These are phyloP conservation scores for Ophiostoma fasciatum DNA, from an alignment of 2,329 filamentous ascomycete genomes.

Conservation along the genomic window DNA sequence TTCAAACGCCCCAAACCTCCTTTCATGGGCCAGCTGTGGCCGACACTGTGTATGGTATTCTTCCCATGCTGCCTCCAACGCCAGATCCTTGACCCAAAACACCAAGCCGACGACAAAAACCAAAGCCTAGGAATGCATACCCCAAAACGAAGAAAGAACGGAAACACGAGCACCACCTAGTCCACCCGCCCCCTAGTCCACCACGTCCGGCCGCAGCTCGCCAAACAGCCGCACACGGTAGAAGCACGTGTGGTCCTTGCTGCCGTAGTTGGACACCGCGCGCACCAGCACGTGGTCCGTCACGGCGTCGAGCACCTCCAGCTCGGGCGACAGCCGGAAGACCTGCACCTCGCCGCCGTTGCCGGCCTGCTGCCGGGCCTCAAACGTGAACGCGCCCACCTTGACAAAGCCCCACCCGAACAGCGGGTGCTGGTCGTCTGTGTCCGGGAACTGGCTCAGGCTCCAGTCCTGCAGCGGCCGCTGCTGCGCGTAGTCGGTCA, in stretches of 20 bases:
- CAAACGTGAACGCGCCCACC: conserved; percentile 41
- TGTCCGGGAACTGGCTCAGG: conserved; percentile 24
- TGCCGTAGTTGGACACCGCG: conserved; percentile 43
- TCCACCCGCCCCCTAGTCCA: too few species aligned
- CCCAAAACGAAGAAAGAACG: too few species aligned
- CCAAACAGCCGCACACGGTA: conserved; percentile 49
- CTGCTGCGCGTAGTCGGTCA: conserved; percentile 30
- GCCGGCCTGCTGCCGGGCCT: conserved; percentile 22
- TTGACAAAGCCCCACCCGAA: conserved; percentile 35
- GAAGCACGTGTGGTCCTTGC: conserved; percentile 45
- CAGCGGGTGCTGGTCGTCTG: conserved; percentile 12
- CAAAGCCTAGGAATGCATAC: too few species aligned
- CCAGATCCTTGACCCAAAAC: too few species aligned
- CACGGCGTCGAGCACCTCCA: conserved; percentile 29
- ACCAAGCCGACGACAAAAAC: too few species aligned
- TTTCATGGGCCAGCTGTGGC: too few species aligned
- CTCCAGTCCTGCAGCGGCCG: conserved; percentile 26
- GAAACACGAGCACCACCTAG: too few species aligned
- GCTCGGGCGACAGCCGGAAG: conserved; percentile 35
- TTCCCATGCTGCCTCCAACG: too few species aligned
- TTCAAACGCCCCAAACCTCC: too few species aligned
- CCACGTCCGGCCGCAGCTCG: conserved; percentile 14
- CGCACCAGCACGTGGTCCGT: conserved; percentile 41
- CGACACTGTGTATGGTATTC: too few species aligned
- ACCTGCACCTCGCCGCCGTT: conserved; percentile 29